These are phyloP conservation scores for Carnegiea gigantea DNA, from an alignment of 179 eudicot genomes.

Conservation along the genomic window DNA sequence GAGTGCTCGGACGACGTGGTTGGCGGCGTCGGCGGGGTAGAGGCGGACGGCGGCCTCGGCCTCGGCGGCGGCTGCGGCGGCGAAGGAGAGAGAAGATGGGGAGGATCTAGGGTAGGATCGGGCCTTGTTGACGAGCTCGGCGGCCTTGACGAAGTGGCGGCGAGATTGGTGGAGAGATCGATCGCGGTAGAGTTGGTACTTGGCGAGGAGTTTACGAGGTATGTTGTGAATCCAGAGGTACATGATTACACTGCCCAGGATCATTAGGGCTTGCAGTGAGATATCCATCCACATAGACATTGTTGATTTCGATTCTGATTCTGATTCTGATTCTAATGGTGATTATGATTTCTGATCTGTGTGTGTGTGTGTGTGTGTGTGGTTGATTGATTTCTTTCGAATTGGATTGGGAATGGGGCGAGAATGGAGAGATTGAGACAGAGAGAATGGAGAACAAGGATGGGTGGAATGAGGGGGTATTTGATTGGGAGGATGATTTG, in stretches of 20 bases:
- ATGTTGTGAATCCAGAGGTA: constrained; percentile 47
- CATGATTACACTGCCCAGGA: constrained; percentile 28
- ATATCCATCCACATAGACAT: constrained; percentile 57
- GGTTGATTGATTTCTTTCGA: not conserved
- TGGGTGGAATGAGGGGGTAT: not conserved
- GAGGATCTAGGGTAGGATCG: constrained; percentile 25
- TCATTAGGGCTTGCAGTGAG: constrained; percentile 41
- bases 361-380: too few species aligned
- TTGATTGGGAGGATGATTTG: not conserved
- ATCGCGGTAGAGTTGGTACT: constrained; percentile 30
- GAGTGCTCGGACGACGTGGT: constrained; percentile 71
- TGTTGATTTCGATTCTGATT: too few species aligned
- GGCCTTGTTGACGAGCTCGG: constrained; percentile 57
- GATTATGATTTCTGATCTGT: too few species aligned
- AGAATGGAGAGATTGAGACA: not conserved
- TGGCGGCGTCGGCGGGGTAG: constrained; percentile 70
- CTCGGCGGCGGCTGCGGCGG: constrained; percentile 56
- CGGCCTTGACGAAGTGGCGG: constrained; percentile 80
- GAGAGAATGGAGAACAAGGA: not conserved
- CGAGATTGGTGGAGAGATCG: constrained; percentile 45
- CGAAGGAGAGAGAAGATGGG: constrained; percentile 29
- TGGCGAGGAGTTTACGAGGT: constrained; percentile 50
- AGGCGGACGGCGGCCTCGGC: constrained; percentile 60
- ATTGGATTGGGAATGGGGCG: not conserved
- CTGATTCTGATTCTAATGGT: too few species aligned